Base-by-base conservation (phyloP, 352 stramenopile genomes). In the Phytophthora citricola region DNA sequence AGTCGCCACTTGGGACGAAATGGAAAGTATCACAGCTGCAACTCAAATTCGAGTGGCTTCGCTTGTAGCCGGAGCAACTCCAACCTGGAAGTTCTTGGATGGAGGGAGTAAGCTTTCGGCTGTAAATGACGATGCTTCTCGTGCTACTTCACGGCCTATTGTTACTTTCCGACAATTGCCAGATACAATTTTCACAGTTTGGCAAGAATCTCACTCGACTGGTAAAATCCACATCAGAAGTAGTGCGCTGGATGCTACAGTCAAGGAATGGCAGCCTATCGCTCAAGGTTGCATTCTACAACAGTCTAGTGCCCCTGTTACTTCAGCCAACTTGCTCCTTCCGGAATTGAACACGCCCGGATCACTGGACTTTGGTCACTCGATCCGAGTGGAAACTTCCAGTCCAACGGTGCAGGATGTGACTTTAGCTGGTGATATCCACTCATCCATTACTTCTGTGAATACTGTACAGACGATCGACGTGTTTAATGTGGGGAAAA, bases 1-100 rank as follows among this genome's bases (percentile, higher is more conserved):
- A 29, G 81, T 75, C 27, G 78, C 76, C 0, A 74, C 73, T 0
- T 93, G 85, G 83, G 71, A 87, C 32, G 85, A 93, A 70, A 12
- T 71, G 2, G 65, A 81, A 8, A 32, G 27, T 5, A 40, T 36
- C 3, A 63, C 27, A 0, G 15, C 43, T 17, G 77, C 65, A 26
- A 75, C 55, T 4, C 83, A 92, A 56, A 73, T 87, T 31, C 72
- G 83, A 44, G 70, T 76, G 1, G 81, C 81, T 0, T 59, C 72
- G 5, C 66, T 85, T 36, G 58, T 32, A 11, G 15, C 24, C 24
- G 26, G 41, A 2, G 40, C 45, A 0, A 38, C 32, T 6, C 4
- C 44, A 26, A 8, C 26, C 0, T 91, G 79, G 84, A 58, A 58
- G 12, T 81, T 85, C 40, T 20, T 84, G 4, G 83, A 92, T 44